A percentile compares a stretch with the other conserved stretches of the same genome.
Evolutionary conservation across 495 filamentous ascomycete species (phyloP).

Genomic region (Penicillium longicatenatum): DNA sequence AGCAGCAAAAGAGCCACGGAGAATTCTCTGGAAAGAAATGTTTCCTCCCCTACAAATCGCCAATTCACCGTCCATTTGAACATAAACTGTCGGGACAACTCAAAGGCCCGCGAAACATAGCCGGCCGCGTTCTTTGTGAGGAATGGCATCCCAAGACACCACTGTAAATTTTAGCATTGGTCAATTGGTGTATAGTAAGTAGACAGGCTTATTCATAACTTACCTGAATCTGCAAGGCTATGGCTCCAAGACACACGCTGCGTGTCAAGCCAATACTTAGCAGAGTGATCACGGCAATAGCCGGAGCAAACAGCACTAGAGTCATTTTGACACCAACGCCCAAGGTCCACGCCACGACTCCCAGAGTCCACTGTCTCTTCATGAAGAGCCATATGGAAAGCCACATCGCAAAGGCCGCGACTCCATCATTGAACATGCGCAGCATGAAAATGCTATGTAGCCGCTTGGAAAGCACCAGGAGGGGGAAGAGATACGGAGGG

Average conservation of each 20-base stretch:
- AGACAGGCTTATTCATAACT: conserved; percentile 2
- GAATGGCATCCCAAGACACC: conserved; percentile 76
- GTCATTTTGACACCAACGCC: conserved; percentile 95
- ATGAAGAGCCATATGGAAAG: conserved; percentile 76
- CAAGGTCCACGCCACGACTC: conserved; percentile 69
- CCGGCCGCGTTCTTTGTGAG: conserved; percentile 63
- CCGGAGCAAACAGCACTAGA: conserved; percentile 77
- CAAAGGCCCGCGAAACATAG: conserved; percentile 81
- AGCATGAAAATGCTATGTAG: conserved; percentile 92
- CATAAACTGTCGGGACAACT: conserved; percentile 84
- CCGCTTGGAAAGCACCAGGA: conserved; percentile 87
- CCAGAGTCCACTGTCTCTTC: conserved; percentile 67
- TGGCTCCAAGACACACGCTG: conserved; percentile 63
- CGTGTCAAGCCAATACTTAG: conserved; percentile 64
- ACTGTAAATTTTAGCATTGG: conserved; percentile 33
- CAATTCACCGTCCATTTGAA: conserved; percentile 99
- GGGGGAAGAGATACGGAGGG: conserved; percentile 84
- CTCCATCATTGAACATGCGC: conserved; percentile 93
- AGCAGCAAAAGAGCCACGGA: conserved; percentile 64
- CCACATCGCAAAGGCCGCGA: conserved; percentile 81
- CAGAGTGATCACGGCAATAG: conserved; percentile 70
- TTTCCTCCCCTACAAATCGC: conserved; percentile 84
- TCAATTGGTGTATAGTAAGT: not conserved
- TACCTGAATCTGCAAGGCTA: conserved; percentile 77
- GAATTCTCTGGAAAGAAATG: conserved; percentile 77